Evolutionary conservation across 352 stramenopile species (phyloP).

Genomic region (Pythium oligandrum): DNA sequence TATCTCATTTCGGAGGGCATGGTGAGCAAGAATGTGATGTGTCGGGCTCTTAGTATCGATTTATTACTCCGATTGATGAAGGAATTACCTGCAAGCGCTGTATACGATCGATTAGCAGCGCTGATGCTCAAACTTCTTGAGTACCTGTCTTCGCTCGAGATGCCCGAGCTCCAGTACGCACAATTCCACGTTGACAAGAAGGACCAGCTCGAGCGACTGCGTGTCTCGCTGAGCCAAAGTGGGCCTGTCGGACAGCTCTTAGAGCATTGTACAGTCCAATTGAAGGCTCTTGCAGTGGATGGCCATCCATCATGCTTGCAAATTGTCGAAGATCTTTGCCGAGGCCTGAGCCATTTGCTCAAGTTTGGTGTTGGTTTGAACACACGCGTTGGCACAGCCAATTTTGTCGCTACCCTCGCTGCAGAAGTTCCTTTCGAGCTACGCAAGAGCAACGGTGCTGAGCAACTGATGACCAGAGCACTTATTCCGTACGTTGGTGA

Average conservation of each 20-base stretch:
- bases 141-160: constrained; percentile 79
- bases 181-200: constrained; percentile 87
- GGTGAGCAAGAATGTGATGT: constrained; percentile 59
- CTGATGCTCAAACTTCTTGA: constrained; percentile 66
- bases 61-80: constrained; percentile 70
- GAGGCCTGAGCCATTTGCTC: constrained; percentile 47
- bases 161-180: constrained; percentile 79
- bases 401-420: constrained; percentile 68
- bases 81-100: constrained; percentile 37
- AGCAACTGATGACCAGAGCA: constrained; percentile 46
- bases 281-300: constrained; percentile 40
- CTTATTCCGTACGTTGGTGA: constrained; percentile 53
- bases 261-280: constrained; percentile 43
- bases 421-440: constrained; percentile 68
- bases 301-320: constrained; percentile 27
- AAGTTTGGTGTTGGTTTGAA: constrained; percentile 80
- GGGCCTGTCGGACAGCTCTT: constrained; percentile 72
- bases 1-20: constrained; percentile 72
- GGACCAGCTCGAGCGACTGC: constrained; percentile 70
- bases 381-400: constrained; percentile 71
- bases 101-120: constrained; percentile 50
- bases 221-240: constrained; percentile 69
- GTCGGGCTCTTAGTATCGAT: constrained; percentile 62
- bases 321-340: constrained; percentile 48
- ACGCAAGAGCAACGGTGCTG: constrained; percentile 53